phyloP scores from a whole-genome alignment of 2,329 filamentous ascomycete species.

The Dactylellina cionopaga region DNA sequence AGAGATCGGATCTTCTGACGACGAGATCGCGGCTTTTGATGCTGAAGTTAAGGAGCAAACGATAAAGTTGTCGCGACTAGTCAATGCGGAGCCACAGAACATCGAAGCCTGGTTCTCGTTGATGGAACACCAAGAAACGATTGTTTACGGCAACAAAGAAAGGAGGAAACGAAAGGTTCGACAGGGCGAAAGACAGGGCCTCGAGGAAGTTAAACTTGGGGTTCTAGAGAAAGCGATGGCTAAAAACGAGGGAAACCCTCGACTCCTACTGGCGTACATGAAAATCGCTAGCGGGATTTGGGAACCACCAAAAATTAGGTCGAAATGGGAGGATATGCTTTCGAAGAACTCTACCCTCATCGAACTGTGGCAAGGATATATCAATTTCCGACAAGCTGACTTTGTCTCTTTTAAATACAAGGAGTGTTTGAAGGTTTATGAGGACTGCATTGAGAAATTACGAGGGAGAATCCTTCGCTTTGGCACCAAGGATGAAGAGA shows the following conservation, averaged over 20 bases:
- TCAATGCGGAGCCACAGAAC: conserved; percentile 74
- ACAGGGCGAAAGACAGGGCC: conserved; percentile 68
- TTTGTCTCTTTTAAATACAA: conserved; percentile 76
- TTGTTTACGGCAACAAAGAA: conserved; percentile 63
- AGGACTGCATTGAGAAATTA: conserved; percentile 67
- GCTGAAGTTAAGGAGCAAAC: conserved; percentile 52
- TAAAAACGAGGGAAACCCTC: conserved; percentile 66
- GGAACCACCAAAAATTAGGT: conserved; percentile 70
- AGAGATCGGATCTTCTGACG: conserved; percentile 33
- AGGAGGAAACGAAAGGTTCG: conserved; percentile 62
- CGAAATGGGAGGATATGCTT: conserved; percentile 74
- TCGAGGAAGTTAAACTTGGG: conserved; percentile 79
- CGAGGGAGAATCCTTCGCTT: conserved; percentile 55
- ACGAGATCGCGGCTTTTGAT: conserved; percentile 32
- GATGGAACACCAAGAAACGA: conserved; percentile 78
- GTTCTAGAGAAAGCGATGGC: conserved; percentile 80
- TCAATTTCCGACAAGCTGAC: conserved; percentile 68
- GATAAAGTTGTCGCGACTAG: conserved; percentile 61
- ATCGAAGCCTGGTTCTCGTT: conserved; percentile 79
- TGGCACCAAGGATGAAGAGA: conserved; percentile 17
- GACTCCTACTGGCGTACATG: conserved; percentile 75
- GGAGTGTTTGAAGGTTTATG: conserved; percentile 69
- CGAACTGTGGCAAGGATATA: conserved; percentile 73
- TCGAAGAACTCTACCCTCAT: conserved; percentile 69
- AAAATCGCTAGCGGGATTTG: conserved; percentile 78